These are phyloP conservation scores for Backusella luteola DNA, from an alignment of 192 early-diverging fungal species.

Conservation along the genomic window DNA sequence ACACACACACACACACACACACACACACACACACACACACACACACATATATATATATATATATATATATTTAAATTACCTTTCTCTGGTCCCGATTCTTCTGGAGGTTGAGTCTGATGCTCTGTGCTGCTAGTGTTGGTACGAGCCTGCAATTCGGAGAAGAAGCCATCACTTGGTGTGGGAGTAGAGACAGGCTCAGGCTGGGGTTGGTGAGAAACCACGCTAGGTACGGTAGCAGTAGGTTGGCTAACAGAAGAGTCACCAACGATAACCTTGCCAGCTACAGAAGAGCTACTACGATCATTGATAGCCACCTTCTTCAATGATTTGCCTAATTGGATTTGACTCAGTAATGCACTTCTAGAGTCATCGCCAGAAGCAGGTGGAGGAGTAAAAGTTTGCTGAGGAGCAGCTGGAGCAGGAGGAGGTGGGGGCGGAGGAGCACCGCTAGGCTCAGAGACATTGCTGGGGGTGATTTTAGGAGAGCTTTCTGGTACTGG, in stretches of 20 bases:
- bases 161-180: constrained; percentile 50
- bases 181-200: constrained; percentile 24
- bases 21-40: background rate
- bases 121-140: constrained; percentile 5
- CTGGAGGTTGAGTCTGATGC: background rate
- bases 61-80: background rate
- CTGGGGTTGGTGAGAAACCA: background rate
- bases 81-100: constrained; percentile 4
- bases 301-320: constrained; percentile 66
- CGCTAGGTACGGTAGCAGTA: background rate
- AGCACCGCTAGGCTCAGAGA: constrained; percentile 4
- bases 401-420: constrained; percentile 2
- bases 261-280: constrained; percentile 33
- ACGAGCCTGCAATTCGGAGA: constrained; percentile 59
- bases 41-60: no score
- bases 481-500: constrained; percentile 15
- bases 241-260: background rate
- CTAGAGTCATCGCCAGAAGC: constrained; percentile 26
- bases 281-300: constrained; percentile 46
- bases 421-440: background rate
- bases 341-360: constrained; percentile 67
- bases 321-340: constrained; percentile 63
- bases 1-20: no score
- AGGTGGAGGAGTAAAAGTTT: constrained; percentile 1
- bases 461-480: background rate